phyloP scores from a whole-genome alignment of 2,329 filamentous ascomycete genomes.

The Incumbomyces lentus region DNA sequence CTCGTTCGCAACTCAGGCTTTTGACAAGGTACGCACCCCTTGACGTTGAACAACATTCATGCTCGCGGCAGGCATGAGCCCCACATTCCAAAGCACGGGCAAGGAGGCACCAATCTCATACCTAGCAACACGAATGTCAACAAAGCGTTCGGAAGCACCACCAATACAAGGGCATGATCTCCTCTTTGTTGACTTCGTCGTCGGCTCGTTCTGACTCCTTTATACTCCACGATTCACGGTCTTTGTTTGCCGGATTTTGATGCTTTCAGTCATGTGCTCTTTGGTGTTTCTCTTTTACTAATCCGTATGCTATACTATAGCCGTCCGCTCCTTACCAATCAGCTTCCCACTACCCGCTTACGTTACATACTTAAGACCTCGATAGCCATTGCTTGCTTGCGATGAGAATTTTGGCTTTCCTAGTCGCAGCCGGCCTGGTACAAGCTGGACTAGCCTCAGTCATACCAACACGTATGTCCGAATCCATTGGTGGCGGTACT shows the following conservation, averaged over 20 bases:
- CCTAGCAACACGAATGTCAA: constrained; percentile 2
- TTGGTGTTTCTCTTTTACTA: constrained; percentile 2
- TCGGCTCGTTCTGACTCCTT: background rate
- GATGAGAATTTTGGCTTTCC: constrained; percentile 1
- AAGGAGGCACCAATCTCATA: background rate
- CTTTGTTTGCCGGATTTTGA: background rate
- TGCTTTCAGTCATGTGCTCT: background rate
- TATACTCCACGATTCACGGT: background rate
- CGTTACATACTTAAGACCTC: background rate
- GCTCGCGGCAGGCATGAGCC: background rate
- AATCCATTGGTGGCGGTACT: background rate
- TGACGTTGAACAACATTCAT: background rate
- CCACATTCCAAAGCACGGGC: background rate
- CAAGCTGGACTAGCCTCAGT: background rate
- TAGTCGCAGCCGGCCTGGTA: background rate
- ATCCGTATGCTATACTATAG: constrained; percentile 1
- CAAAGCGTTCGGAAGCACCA: background rate
- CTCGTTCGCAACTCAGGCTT: no score
- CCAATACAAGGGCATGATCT: background rate
- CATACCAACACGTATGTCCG: background rate
- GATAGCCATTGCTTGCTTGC: background rate
- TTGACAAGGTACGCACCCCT: background rate
- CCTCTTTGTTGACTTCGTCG: background rate
- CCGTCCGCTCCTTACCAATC: constrained; percentile 1
- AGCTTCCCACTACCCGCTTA: background rate